A percentile compares a stretch with the other conserved stretches of the same genome.
These are phyloP conservation scores for Taphrina communis DNA, from an alignment of 1,139 yeast species.

Conservation along the genomic window DNA sequence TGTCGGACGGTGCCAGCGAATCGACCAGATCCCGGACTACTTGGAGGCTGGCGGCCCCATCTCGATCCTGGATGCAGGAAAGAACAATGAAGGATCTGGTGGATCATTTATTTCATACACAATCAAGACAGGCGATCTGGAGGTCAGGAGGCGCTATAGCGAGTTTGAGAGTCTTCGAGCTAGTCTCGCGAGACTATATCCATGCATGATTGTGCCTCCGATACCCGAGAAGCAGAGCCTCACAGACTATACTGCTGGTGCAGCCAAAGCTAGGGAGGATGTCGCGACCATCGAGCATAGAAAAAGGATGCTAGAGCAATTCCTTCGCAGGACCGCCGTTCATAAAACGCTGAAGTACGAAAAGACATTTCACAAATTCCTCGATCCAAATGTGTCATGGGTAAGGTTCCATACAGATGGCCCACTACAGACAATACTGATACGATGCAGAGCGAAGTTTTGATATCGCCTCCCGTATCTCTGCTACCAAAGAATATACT, in stretches of 20 bases:
- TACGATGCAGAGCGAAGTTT: constrained; percentile 53
- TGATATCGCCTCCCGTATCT: constrained; percentile 64
- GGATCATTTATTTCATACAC: constrained; percentile 81
- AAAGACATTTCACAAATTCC: constrained; percentile 72
- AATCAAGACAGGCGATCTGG: constrained; percentile 59
- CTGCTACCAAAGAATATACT: constrained; percentile 61
- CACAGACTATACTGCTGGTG: constrained; percentile 50
- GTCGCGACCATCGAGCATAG: constrained; percentile 63
- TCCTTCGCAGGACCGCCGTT: constrained; percentile 74
- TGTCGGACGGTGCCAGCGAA: constrained; percentile 33
- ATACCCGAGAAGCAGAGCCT: constrained; percentile 89
- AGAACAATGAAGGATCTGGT: constrained; percentile 74
- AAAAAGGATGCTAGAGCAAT: constrained; percentile 75
- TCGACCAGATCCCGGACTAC: constrained; percentile 30
- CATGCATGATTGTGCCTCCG: constrained; percentile 85
- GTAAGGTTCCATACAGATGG: constrained; percentile 42
- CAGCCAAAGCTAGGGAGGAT: constrained; percentile 65
- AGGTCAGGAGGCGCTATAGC: constrained; percentile 81
- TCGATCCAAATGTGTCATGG: constrained; percentile 89
- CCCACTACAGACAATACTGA: not conserved
- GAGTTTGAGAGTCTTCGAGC: constrained; percentile 86
- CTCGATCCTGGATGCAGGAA: constrained; percentile 75
- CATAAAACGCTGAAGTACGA: constrained; percentile 64
- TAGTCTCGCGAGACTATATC: constrained; percentile 72
- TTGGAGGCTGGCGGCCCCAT: constrained; percentile 49